phyloP scores from a whole-genome alignment of 257 asterid genomes.

The Craterostigma plantagineum region DNA sequence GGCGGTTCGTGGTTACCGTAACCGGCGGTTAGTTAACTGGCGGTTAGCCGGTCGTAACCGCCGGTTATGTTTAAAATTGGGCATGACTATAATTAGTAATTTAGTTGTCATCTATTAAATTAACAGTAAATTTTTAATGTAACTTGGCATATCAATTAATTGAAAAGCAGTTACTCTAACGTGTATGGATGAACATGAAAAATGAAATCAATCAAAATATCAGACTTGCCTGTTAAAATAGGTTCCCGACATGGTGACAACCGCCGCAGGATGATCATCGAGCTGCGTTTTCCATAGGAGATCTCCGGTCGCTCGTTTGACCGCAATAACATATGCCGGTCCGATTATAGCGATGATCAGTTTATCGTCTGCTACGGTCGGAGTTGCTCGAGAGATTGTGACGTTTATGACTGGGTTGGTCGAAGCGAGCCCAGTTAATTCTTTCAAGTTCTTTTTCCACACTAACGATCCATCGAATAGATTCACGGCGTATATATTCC shows the following conservation, averaged over 20 bases:
- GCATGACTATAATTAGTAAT: too few relatives aligned
- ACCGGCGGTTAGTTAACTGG: too few relatives aligned
- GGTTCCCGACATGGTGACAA: slow-evolving; percentile 37
- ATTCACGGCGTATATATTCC: slow-evolving; percentile 13
- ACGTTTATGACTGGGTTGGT: slow-evolving; percentile 6
- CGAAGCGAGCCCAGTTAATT: slow-evolving; percentile 10
- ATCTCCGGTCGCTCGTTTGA: slow-evolving; percentile 17
- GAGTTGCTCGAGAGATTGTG: slow-evolving; percentile 17
- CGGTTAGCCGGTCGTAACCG: too few relatives aligned
- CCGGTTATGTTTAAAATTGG: too few relatives aligned
- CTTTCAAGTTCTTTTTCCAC: slow-evolving; percentile 13
- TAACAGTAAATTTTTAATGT: too few relatives aligned
- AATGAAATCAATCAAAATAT: too few relatives aligned
- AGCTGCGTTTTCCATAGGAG: slow-evolving; percentile 25
- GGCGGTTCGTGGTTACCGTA: too few relatives aligned
- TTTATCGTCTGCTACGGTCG: slow-evolving; percentile 19
- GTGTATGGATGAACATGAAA: too few relatives aligned
- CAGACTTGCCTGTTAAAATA: slow-evolving; percentile 4
- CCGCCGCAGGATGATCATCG: slow-evolving; percentile 21
- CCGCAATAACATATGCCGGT: slow-evolving; percentile 25
- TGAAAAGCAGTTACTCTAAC: too few relatives aligned
- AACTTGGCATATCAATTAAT: too few relatives aligned
- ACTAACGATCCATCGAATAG: slow-evolving; percentile 14
- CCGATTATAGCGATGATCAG: slow-evolving; percentile 22
- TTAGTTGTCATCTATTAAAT: too few relatives aligned